Conservation (phyloP, 2,329 filamentous ascomycete species). For the Sporothrix sp. region DNA sequence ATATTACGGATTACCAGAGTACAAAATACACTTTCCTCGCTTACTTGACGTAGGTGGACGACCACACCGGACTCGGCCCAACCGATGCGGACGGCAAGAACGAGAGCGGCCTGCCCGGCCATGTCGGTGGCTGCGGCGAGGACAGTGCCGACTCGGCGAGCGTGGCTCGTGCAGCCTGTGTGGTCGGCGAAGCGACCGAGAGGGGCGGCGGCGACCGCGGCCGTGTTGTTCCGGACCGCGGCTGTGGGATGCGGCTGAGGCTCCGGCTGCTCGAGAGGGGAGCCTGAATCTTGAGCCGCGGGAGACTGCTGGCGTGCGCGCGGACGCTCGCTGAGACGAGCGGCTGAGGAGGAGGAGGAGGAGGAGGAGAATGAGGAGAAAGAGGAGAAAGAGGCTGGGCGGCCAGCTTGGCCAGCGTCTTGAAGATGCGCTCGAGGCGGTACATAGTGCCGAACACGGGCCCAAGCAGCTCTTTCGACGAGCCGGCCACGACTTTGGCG, state of each 20-base stretch:
- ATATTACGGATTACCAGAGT: too few relatives aligned
- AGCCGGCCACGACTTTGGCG: conserved; percentile 11
- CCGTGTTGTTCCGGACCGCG: background rate
- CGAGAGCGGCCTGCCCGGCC: background rate
- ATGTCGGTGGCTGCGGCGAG: background rate
- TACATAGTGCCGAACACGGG: conserved; percentile 25
- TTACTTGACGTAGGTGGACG: conserved; percentile 3
- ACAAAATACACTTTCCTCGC: too few relatives aligned
- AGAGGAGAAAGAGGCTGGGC: too few relatives aligned
- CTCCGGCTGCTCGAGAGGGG: background rate
- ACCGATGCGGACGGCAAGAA: background rate
- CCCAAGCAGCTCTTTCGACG: conserved; percentile 19
- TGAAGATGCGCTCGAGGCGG: conserved; percentile 24
- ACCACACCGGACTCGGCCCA: background rate
- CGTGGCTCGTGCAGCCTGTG: background rate
- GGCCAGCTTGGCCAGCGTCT: conserved; percentile 17
- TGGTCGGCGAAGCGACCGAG: background rate
- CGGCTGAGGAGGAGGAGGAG: too few relatives aligned
- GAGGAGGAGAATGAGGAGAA: too few relatives aligned
- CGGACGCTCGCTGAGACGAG: background rate
- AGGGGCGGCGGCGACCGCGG: background rate
- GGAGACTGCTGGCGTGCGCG: background rate
- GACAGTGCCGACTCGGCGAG: background rate
- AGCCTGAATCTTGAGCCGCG: background rate
- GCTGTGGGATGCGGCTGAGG: background rate